Base-by-base conservation (phyloP, 805 yeast species). In the Myxozyma vanderwaltii region DNA sequence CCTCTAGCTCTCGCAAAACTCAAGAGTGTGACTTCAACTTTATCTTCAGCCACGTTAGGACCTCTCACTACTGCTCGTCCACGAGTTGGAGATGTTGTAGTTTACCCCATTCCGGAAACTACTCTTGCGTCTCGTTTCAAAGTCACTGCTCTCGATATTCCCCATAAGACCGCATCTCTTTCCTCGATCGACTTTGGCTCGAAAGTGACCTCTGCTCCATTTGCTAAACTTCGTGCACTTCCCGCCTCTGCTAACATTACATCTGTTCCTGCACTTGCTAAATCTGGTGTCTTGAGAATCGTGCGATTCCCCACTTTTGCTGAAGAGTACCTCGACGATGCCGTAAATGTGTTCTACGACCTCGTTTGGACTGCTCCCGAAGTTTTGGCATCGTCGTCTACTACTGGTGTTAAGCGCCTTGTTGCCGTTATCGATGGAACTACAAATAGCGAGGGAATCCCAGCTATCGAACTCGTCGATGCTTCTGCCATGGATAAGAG, bases 251-350 rank as follows among this genome's bases (percentile, higher is more conserved):
- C 54, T 57, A 12, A 38, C 53, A 0, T 24, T 50, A 12, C 56
- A 13, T 50, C 38, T n/a, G 23, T 63, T 17, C 64, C 68, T 17
- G 60, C 68, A n/a, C 56, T 58, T n/a, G 65, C 67, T 5, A 56
- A 54, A 27, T n/a, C 49, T 8, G 67, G 64, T 6, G 58, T 36
- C 17, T 54, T 64, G 23, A 33, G 60, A 0, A 31, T 59, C 29
- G 60, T 64, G 26, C 53, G 45, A n/a, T 56, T 54, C 51, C 67
- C 67, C 5, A 54, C 38, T 21, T 53, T 62, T 36, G 47, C 56
- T 10, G 54, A 52, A 3, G 67, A 64, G 19, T 64, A 63, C 45
- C 52, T 52, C 13, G 65, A 64, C 36, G 59, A 64, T 24, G 63
- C 66, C 5, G 57, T 54, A 4, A 49, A 47, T 4, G 38, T 38